Conservation (phyloP, 176 grass and related monocot genomes). For the Saccharum spontaneum region DNA sequence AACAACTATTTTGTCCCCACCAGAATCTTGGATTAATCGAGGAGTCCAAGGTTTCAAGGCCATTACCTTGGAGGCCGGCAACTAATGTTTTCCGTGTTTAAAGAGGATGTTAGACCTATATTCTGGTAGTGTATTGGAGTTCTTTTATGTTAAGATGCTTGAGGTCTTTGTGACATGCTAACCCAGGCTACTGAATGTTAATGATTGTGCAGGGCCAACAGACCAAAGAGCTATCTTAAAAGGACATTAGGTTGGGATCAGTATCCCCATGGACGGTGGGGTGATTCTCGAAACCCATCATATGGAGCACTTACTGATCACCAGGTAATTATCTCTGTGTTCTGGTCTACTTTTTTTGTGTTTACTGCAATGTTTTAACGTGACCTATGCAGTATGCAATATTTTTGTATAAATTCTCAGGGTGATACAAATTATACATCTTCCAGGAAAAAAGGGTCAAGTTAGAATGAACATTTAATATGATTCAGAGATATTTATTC, state of each 20-base stretch:
- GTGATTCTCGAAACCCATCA: constrained; percentile 79
- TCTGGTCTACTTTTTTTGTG: background rate
- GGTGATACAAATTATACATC: background rate
- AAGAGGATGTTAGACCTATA: constrained; percentile 89
- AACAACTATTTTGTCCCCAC: background rate
- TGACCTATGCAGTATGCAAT: background rate
- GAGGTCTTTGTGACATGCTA: background rate
- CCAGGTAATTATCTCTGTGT: constrained; percentile 43
- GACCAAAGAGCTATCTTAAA: constrained; percentile 87
- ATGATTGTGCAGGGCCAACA: constrained; percentile 70
- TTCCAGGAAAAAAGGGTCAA: background rate
- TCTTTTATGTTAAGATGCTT: constrained; percentile 12
- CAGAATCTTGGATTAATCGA: constrained; percentile 89
- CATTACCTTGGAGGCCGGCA: constrained; percentile 79
- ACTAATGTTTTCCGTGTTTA: constrained; percentile 83
- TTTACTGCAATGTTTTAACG: background rate
- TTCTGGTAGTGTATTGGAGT: constrained; percentile 61
- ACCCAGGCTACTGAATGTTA: background rate
- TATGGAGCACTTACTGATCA: constrained; percentile 73
- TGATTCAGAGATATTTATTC: background rate
- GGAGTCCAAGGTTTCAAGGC: constrained; percentile 69
- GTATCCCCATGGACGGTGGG: constrained; percentile 77
- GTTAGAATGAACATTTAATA: background rate
- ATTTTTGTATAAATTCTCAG: constrained; percentile 14
- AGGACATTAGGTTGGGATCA: constrained; percentile 84